Base-by-base conservation (phyloP, 768 basidiomycete genomes). In the Erythrobasidium yunnanense region DNA sequence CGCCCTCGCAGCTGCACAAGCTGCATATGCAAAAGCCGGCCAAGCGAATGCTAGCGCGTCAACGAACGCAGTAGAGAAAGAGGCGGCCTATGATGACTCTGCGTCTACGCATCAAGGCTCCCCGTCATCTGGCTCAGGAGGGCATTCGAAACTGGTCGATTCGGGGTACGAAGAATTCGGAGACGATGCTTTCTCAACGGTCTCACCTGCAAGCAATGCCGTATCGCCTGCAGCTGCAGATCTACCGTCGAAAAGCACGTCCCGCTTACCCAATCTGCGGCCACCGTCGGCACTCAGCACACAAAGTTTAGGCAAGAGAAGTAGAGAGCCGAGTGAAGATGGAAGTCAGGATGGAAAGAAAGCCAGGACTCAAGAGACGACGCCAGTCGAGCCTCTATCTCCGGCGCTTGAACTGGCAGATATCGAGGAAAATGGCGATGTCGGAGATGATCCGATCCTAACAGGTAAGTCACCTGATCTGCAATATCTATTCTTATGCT, bases 271-370 rank as follows among this genome's bases (percentile, higher is more conserved):
- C 7, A 58, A 45, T 27, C 56, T 63, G 22, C 45, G 60, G 2
- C 60, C 60, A 7, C 60, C 60, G 30, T 63, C 60, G n/a, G 60
- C 49, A 4, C 47, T 49, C 7, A 34, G 32, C 11, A 50, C 60
- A 11, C 46, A 63, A 15, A 34, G 32, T 25, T 29, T 45, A n/a
- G 65, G 65, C 4, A 65, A 46, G 66, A 20, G 54, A 22, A 53
- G 38, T 34, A 32, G 67, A 23, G 67, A 68, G 73, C 72, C 30
- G 73, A 75, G 46, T 5, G 71, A 70, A 23, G 71, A 72, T 20
- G 75, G 73, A 7, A 81, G 79, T 60, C 78, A 77, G 46, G 78
- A 77, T 23, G 77, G 74, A 20, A 68, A 70, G 52, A 66, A 68
- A 32, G 49, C 47, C 30, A 49, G 67, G 17, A 22, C 32, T 8